phyloP scores from a whole-genome alignment of 768 basidiomycete species.

The Hydnomerulius pinastri region DNA sequence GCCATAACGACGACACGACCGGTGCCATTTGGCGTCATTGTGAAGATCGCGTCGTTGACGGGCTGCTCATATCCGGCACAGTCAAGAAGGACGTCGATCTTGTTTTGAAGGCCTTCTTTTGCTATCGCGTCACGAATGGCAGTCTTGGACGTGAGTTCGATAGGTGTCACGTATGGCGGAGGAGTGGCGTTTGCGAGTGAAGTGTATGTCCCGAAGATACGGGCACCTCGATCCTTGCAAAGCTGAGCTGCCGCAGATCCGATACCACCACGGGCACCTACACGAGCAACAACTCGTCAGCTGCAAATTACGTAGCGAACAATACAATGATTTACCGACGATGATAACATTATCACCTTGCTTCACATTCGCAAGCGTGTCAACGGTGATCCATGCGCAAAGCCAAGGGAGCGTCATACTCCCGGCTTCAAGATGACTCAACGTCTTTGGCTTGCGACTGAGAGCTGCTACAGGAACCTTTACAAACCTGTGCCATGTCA shows the following conservation, averaged over 20 bases:
- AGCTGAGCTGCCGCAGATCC: conserved; percentile 36
- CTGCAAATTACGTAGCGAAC: not conserved
- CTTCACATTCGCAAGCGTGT: conserved; percentile 35
- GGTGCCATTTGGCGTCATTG: conserved; percentile 33
- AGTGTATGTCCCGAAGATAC: conserved; percentile 36
- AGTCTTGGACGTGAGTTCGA: conserved; percentile 30
- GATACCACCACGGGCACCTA: conserved; percentile 37
- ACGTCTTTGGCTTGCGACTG: conserved; percentile 31
- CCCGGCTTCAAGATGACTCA: conserved; percentile 28
- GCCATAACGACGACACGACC: conserved; percentile 39
- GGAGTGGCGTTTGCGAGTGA: conserved; percentile 26
- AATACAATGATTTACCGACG: conserved; percentile 19
- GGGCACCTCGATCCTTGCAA: conserved; percentile 32
- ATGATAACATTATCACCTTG: conserved; percentile 35
- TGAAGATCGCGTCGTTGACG: conserved; percentile 35
- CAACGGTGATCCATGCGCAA: conserved; percentile 39
- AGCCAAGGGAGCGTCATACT: conserved; percentile 38
- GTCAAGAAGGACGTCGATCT: conserved; percentile 35
- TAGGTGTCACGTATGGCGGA: conserved; percentile 33
- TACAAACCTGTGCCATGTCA: conserved; percentile 21
- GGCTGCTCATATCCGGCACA: conserved; percentile 35
- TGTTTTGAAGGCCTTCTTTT: conserved; percentile 26
- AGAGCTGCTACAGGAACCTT: conserved; percentile 29
- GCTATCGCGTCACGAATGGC: conserved; percentile 34
- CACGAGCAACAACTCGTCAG: not conserved